phyloP scores from a whole-genome alignment of 1,139 yeast genomes.

The Suhomyces choctaworum region DNA sequence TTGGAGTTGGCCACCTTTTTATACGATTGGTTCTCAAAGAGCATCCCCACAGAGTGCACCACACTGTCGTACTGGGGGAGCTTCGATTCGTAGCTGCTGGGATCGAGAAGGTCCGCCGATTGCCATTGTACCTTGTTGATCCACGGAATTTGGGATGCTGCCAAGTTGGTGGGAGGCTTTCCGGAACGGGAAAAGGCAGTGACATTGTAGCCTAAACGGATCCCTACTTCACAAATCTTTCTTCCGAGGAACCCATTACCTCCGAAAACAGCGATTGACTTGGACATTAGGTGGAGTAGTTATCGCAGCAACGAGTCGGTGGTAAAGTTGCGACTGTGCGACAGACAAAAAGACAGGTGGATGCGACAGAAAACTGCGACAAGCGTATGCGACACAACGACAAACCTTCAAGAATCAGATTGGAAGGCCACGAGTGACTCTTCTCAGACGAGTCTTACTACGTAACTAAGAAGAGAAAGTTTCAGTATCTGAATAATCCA shows the following conservation, averaged over 20 bases:
- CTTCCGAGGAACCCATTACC: constrained; percentile 83
- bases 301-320: not conserved
- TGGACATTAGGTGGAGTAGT: constrained; percentile 15
- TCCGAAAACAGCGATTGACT: constrained; percentile 68
- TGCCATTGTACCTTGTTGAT: constrained; percentile 65
- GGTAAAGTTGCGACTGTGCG: not conserved
- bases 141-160: constrained; percentile 40
- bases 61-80: constrained; percentile 59
- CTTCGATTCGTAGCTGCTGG: constrained; percentile 51
- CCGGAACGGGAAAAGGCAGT: constrained; percentile 66
- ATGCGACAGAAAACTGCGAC: too few relatives aligned
- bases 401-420: too few relatives aligned
- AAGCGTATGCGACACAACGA: too few relatives aligned
- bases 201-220: constrained; percentile 62
- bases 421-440: too few relatives aligned
- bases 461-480: too few relatives aligned
- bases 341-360: not conserved
- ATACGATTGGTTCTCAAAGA: constrained; percentile 67
- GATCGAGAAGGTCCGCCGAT: constrained; percentile 66
- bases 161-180: constrained; percentile 42
- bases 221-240: constrained; percentile 70
- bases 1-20: constrained; percentile 55
- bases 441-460: too few relatives aligned
- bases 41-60: constrained; percentile 80
- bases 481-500: too few relatives aligned